phyloP scores from a whole-genome alignment of 805 yeast species.

The Saccharomycopsis fermentans region DNA sequence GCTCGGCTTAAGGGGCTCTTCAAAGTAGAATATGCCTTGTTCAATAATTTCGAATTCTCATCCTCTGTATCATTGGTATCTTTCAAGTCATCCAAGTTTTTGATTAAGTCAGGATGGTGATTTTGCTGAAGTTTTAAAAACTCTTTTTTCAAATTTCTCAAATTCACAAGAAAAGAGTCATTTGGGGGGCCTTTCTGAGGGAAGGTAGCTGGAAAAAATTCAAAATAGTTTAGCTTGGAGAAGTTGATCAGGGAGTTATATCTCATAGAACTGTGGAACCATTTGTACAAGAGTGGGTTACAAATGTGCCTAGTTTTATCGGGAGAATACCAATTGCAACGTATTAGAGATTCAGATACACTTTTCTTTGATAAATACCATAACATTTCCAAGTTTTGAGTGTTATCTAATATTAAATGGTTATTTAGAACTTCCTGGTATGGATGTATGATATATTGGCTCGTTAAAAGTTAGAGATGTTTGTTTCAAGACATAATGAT shows the following conservation, averaged over 20 bases:
- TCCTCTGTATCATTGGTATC: slow-evolving; percentile 15
- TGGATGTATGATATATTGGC: too few relatives aligned
- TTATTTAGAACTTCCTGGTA: too few relatives aligned
- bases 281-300: too few relatives aligned
- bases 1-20: slow-evolving; percentile 63
- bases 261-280: background rate
- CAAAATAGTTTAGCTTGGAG: slow-evolving; percentile 34
- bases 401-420: too few relatives aligned
- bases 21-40: slow-evolving; percentile 68
- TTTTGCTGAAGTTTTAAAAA: slow-evolving; percentile 62
- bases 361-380: background rate
- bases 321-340: background rate
- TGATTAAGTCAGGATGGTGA: slow-evolving; percentile 69
- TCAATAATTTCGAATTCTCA: slow-evolving; percentile 42
- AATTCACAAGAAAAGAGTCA: slow-evolving; percentile 50
- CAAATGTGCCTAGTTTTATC: too few relatives aligned
- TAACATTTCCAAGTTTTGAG: background rate
- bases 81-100: slow-evolving; percentile 13
- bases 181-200: slow-evolving; percentile 54
- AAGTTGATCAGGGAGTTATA: background rate
- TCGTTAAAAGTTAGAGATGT: too few relatives aligned
- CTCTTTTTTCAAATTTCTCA: slow-evolving; percentile 54
- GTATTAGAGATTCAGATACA: background rate
- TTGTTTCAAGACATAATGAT: too few relatives aligned
- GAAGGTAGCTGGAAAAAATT: slow-evolving; percentile 67